A percentile compares a stretch with the other conserved stretches of the same genome.
These are phyloP conservation scores for Perkinsela sp. DNA, from an alignment of 208 protist species.

Conservation along the genomic window DNA sequence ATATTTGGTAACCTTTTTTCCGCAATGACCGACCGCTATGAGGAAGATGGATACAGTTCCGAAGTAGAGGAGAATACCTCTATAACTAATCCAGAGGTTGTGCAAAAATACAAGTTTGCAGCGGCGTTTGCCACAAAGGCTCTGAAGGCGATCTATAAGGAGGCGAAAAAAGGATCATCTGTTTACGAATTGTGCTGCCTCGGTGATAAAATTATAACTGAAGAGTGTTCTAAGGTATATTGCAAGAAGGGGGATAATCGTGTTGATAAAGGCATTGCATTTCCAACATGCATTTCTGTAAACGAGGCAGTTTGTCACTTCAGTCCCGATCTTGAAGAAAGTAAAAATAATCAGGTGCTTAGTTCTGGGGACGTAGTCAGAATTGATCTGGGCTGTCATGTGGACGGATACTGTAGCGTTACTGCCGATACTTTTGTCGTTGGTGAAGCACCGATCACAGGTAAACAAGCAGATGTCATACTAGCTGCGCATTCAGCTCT, in stretches of 20 bases:
- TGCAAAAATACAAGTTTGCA: conserved; percentile 83
- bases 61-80: conserved; percentile 69
- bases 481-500: conserved; percentile 72
- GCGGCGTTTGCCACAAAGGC: conserved; percentile 78
- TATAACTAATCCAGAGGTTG: conserved; percentile 74
- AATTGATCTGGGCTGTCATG: conserved; percentile 90
- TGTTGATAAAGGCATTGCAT: conserved; percentile 87
- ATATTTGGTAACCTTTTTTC: no score
- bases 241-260: conserved; percentile 11
- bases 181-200: conserved; percentile 49
- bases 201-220: conserved; percentile 44
- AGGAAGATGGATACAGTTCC: conserved; percentile 26
- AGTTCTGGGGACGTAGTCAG: conserved; percentile 79
- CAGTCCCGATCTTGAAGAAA: conserved; percentile 66
- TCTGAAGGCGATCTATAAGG: conserved; percentile 49
- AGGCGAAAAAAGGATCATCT: conserved; percentile 40
- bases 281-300: conserved; percentile 92
- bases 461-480: conserved; percentile 71
- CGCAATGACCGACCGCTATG: no score
- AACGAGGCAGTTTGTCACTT: conserved; percentile 93
- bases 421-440: conserved; percentile 83
- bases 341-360: conserved; percentile 19
- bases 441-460: conserved; percentile 34
- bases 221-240: conserved; percentile 66
- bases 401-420: conserved; percentile 87